Conservation (phyloP, 768 basidiomycete species). For the Agaricus subrufescens region DNA sequence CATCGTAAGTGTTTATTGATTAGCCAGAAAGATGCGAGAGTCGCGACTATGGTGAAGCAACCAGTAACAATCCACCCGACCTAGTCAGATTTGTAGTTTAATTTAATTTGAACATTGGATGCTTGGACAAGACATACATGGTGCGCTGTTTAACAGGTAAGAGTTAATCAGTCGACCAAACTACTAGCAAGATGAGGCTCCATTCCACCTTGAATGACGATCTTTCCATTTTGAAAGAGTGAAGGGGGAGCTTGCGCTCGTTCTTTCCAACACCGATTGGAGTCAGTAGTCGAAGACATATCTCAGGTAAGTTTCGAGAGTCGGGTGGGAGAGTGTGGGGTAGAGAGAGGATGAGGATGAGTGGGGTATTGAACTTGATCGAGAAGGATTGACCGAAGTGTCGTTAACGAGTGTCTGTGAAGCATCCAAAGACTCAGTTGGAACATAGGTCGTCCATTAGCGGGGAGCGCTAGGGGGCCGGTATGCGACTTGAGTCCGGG, state of each 20-base stretch:
- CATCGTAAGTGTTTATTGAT: constrained; percentile 66
- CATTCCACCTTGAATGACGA: constrained; percentile 54
- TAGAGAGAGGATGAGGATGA: too few relatives aligned
- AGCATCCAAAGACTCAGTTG: neutral
- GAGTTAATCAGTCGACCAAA: neutral
- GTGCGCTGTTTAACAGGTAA: constrained; percentile 34
- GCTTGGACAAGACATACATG: constrained; percentile 36
- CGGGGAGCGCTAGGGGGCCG: neutral
- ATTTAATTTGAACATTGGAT: neutral
- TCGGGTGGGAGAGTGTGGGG: neutral
- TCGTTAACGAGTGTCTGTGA: neutral
- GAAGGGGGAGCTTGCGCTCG: constrained; percentile 42
- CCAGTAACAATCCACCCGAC: constrained; percentile 69
- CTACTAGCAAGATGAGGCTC: neutral
- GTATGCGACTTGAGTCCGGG: neutral
- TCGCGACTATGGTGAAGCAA: constrained; percentile 52
- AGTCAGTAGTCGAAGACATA: constrained; percentile 5
- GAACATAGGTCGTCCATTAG: neutral
- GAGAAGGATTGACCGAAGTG: neutral
- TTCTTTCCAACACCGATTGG: constrained; percentile 30
- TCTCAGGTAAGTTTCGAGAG: neutral
- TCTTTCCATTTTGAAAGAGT: constrained; percentile 55
- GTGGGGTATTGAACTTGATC: neutral
- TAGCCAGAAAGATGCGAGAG: constrained; percentile 64
- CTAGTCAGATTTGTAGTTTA: constrained; percentile 22